Evolutionary conservation across 139 green algal genomes (phyloP), one percentile per base, ranked within the genome.

Genomic region (Yamagishiella unicocca): DNA sequence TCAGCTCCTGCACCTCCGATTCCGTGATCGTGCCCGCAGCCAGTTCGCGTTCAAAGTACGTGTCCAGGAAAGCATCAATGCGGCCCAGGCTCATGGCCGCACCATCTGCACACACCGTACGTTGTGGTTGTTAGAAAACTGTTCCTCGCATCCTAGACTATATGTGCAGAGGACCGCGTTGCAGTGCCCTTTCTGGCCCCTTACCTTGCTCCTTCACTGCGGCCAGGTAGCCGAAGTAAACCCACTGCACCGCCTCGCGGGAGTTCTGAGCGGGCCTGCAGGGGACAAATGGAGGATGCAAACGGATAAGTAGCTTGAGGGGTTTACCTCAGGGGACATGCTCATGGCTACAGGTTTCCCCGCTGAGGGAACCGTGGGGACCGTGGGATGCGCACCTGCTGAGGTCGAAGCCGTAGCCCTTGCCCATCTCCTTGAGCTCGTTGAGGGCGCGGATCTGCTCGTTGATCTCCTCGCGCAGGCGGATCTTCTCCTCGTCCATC

Each of bases 61-160:
- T 89, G 92, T 97, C 95, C 67, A 97, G 90, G 90, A 97, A 97
- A 22, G 93, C 95, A 83, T 97, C 95, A 42, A 97, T 92, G 86
- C 95, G 92, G 79, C 95, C 95, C 89, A 97, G 88, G 72, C 87
- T 94, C 92, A 97, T 97, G 80, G 95, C 95, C 0, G 95, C 95
- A 53, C 95, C 95, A 89, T 97, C 95, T 80, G 40, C 8, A 46
- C n/a, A n/a, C n/a, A n/a, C n/a, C n/a, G n/a, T n/a, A n/a, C n/a
- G n/a, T n/a, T n/a, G n/a, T n/a, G n/a, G n/a, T n/a, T n/a, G n/a
- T n/a, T n/a, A n/a, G n/a, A n/a, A n/a, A n/a, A n/a, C n/a, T n/a
- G n/a, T n/a, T n/a, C n/a, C n/a, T n/a, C n/a, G n/a, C n/a, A n/a
- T n/a, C n/a, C n/a, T n/a, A n/a, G n/a, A n/a, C n/a, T n/a, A n/a